A percentile compares a stretch with the other conserved stretches of the same genome.
Conservation (phyloP, 441 rosid species). For the Biscutella laevigata region DNA sequence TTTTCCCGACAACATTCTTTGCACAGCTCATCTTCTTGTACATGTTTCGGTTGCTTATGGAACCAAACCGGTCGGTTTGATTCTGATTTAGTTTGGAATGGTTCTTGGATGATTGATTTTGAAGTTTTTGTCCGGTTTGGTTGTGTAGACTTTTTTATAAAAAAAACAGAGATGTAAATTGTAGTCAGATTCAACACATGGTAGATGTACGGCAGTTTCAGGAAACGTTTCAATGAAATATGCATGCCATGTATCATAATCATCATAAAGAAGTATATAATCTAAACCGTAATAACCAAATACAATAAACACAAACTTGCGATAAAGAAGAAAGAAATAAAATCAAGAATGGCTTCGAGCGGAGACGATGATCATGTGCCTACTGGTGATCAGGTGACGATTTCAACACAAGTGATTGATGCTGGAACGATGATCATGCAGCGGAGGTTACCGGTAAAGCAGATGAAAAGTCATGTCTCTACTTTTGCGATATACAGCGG, state of each 20-base stretch:
- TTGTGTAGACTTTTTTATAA: constrained; percentile 7
- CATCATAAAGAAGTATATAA: neutral
- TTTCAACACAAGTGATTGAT: constrained; percentile 38
- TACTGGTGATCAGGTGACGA: constrained; percentile 40
- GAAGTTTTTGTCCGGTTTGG: constrained; percentile 2
- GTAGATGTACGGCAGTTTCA: constrained; percentile 9
- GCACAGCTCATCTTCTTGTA: constrained; percentile 28
- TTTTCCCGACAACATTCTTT: constrained; percentile 25
- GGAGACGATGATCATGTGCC: constrained; percentile 27
- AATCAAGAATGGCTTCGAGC: constrained; percentile 6
- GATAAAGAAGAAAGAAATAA: neutral
- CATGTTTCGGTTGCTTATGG: constrained; percentile 12
- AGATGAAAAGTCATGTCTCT: constrained; percentile 50
- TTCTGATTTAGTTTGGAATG: constrained; percentile 8
- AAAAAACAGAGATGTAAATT: constrained; percentile 24
- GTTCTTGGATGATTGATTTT: neutral
- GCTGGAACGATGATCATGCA: constrained; percentile 52
- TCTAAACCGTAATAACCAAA: neutral
- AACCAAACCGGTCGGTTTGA: constrained; percentile 7
- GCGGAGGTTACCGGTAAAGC: constrained; percentile 48
- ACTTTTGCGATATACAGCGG: constrained; percentile 58
- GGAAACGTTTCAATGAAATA: constrained; percentile 15
- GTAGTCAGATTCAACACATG: constrained; percentile 19
- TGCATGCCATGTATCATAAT: constrained; percentile 5
- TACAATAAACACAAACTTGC: neutral